Evolutionary conservation across 2,329 filamentous ascomycete genomes (phyloP), one percentile per base, ranked within the genome.

Genomic region (Colletotrichum navitas): DNA sequence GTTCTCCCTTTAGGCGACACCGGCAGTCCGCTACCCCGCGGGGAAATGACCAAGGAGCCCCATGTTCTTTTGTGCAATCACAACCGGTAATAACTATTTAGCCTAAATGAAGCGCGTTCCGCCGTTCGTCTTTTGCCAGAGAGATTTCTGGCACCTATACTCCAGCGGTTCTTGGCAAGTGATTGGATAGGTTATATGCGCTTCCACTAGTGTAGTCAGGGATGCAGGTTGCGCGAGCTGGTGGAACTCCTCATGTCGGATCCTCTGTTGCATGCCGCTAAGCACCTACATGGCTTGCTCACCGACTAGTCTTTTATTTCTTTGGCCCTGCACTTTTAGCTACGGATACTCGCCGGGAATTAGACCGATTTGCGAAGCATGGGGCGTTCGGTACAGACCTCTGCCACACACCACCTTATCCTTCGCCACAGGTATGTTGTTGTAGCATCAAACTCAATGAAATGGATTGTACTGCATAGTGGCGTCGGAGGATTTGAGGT

Each of bases 31-130:
- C 36, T 72, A 64, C 69, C 69, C 69, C 69, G 69, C 65, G 69
- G 63, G 39, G 1, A 5, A 64, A 55, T 24, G 47, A 24, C 39
- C 39, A 32, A 29, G 8, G 16, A 8, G 60, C 54, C 64, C 59
- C 65, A 63, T 55, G 58, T 60, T 32, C n/a, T 18, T 45, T 55
- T 61, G 32, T 32, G 60, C 32, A 59, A 64, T 61, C 52, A 60
- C 10, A 16, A 26, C 59, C 65, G 65, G 69, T 65, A 68, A 64
- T 64, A 72, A 45, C 18, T 39, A 68, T 69, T 72, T 69, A 72
- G 69, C 65, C 69, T 72, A 54, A 69, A 68, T n/a, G 6, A 8
- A 24, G 26, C 12, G 10, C 21, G 36, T 14, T n/a, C 45, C 45
- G 24, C 41, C 47, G 47, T 56, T 66, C 69, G 65, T 55, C 41